Percentiles rank a stretch among this genome's conserved stretches.
Conservation (phyloP, 208 protist species). For the Trypanosoma melophagium region DNA sequence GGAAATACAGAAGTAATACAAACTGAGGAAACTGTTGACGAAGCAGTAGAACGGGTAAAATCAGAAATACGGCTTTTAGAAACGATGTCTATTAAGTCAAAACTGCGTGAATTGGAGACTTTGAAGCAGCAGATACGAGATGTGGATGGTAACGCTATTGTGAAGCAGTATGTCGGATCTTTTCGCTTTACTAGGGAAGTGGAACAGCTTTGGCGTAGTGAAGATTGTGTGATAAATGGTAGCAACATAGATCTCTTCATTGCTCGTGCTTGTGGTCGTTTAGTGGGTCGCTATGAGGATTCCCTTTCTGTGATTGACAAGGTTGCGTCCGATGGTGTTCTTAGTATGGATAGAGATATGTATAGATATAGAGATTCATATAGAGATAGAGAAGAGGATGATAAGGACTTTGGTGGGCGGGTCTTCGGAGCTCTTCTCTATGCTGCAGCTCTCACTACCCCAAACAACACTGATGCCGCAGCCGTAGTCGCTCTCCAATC, state of each 20-base stretch:
- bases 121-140: slow-evolving; percentile 44
- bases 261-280: slow-evolving; percentile 47
- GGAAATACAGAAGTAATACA: neutral
- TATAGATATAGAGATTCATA: too few relatives aligned
- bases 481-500: slow-evolving; percentile 51
- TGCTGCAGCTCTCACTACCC: slow-evolving; percentile 39
- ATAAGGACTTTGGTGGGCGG: slow-evolving; percentile 26
- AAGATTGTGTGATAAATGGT: slow-evolving; percentile 33
- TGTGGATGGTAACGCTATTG: slow-evolving; percentile 38
- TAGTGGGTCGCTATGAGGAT: slow-evolving; percentile 56
- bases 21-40: slow-evolving; percentile 33
- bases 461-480: slow-evolving; percentile 29
- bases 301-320: slow-evolving; percentile 42
- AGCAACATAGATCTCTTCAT: slow-evolving; percentile 56
- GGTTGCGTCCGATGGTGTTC: slow-evolving; percentile 32
- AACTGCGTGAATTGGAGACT: slow-evolving; percentile 61
- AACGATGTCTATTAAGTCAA: slow-evolving; percentile 44
- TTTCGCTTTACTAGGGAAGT: slow-evolving; percentile 58
- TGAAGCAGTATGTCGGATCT: slow-evolving; percentile 28
- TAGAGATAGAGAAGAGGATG: too few relatives aligned
- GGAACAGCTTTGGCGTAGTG: slow-evolving; percentile 48
- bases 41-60: slow-evolving; percentile 43
- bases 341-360: too few relatives aligned
- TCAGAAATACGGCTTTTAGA: slow-evolving; percentile 38
- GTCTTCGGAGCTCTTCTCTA: slow-evolving; percentile 61